Conservation (phyloP, 768 basidiomycete genomes). For the Tylopilus felleus region DNA sequence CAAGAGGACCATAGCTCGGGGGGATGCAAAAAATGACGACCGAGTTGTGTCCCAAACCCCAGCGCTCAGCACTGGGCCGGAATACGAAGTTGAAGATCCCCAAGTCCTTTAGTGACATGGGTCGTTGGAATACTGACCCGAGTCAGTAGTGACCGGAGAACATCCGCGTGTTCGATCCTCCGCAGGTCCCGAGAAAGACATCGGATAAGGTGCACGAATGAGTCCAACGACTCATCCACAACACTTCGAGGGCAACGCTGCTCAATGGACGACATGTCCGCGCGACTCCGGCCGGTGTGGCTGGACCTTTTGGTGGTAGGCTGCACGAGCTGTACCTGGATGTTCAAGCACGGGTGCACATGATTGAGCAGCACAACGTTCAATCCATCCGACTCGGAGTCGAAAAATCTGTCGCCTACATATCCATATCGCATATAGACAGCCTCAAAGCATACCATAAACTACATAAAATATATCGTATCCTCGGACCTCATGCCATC, state of each 20-base stretch:
- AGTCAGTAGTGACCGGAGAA: slow-evolving; percentile 2
- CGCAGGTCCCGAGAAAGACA: slow-evolving; percentile 30
- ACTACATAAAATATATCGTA: slow-evolving; percentile 20
- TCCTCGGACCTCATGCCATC: slow-evolving; percentile 38
- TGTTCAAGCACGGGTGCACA: slow-evolving; percentile 27
- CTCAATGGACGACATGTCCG: slow-evolving; percentile 26
- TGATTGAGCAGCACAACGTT: neutral
- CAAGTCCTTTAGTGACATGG: slow-evolving; percentile 30
- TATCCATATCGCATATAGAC: neutral
- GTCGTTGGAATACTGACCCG: slow-evolving; percentile 21
- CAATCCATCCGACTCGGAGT: neutral
- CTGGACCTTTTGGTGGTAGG: slow-evolving; percentile 5
- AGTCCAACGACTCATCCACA: slow-evolving; percentile 24
- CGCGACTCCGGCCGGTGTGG: slow-evolving; percentile 21
- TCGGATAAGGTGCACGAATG: slow-evolving; percentile 20
- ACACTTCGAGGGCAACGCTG: slow-evolving; percentile 20
- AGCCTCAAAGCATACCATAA: slow-evolving; percentile 8
- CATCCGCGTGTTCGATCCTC: slow-evolving; percentile 9
- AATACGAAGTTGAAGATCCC: slow-evolving; percentile 13
- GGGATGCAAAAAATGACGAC: slow-evolving; percentile 24
- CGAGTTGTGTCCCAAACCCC: slow-evolving; percentile 16
- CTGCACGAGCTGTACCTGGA: slow-evolving; percentile 25
- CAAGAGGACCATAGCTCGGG: slow-evolving; percentile 18
- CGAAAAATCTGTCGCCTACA: neutral
- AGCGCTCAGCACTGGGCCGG: neutral